Evolutionary conservation across 257 asterid genomes (phyloP), one percentile per base, ranked within the genome.

Genomic region (Henckelia pumila): DNA sequence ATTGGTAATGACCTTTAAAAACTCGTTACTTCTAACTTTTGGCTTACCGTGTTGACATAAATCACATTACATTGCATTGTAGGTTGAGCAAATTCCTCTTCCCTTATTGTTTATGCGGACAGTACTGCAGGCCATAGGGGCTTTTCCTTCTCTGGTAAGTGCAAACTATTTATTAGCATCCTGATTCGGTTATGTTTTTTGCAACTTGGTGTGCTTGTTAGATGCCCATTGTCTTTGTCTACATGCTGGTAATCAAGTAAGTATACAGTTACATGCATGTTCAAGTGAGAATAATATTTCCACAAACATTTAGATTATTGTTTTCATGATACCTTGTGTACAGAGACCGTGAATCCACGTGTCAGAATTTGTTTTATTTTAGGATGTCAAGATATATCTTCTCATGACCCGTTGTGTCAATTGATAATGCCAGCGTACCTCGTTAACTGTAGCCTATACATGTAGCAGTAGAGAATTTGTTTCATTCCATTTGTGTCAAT

Each of bases 61-160:
- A 56, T 56, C 50, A 69, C 71, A 67, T 55, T 72, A 47, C 58
- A 70, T 66, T 61, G 55, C 75, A 66, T 28, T 85, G 82, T 90
- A 93, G 99, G 99, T 94, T 55, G 97, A 86, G 79, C 99, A 94
- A 81, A 94, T 83, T 79, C 99, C 99, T 75, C 95, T 87, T 57
- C 97, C 99, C 40, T 70, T 94, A 71, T 79, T 94, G 66, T 94
- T 94, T 77, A 94, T 94, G 99, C 95, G 99, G 61, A 91, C 99
- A 14, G 99, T 94, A 76, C 72, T 94, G 82, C 99, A 91, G 81
- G 96, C 99, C 25, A 78, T 94, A 47, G 97, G 96, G 50, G 96
- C 95, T 68, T 94, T 91, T 81, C 97, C 99, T 64, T 78, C 95
- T 50, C 77, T 94, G 96, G 99, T 93, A 84, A 84, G 82, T 74